phyloP scores from a whole-genome alignment of 352 stramenopile species.

The Phytophthora citrophthora region DNA sequence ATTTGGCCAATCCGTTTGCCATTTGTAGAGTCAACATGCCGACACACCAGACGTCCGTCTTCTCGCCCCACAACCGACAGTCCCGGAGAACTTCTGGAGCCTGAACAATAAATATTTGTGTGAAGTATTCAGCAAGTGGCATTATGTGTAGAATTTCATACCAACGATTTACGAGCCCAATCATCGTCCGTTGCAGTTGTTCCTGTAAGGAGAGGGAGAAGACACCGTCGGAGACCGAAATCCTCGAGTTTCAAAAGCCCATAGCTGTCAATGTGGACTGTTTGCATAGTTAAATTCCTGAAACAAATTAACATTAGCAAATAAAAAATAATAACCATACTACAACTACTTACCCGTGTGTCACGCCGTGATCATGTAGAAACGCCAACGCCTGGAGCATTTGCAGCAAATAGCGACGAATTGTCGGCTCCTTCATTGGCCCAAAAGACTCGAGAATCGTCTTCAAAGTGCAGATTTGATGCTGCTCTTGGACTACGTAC shows the following conservation, averaged over 20 bases:
- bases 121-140: neutral
- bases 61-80: slow-evolving; percentile 22
- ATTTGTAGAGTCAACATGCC: slow-evolving; percentile 68
- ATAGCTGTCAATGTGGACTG: slow-evolving; percentile 67
- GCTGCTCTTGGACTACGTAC: slow-evolving; percentile 43
- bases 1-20: slow-evolving; percentile 32
- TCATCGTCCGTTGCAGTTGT: slow-evolving; percentile 5
- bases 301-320: neutral
- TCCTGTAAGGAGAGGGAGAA: slow-evolving; percentile 13
- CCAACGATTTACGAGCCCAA: slow-evolving; percentile 11
- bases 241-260: slow-evolving; percentile 61
- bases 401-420: slow-evolving; percentile 71
- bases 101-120: slow-evolving; percentile 12
- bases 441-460: slow-evolving; percentile 77
- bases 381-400: slow-evolving; percentile 56
- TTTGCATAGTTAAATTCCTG: slow-evolving; percentile 54
- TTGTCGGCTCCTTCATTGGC: slow-evolving; percentile 73
- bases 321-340: neutral
- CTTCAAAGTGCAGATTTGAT: slow-evolving; percentile 53
- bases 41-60: slow-evolving; percentile 64
- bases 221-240: slow-evolving; percentile 45
- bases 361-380: slow-evolving; percentile 52
- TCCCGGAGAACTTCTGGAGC: slow-evolving; percentile 34
- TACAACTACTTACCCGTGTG: slow-evolving; percentile 45
- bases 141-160: neutral